A percentile compares a stretch with the other conserved stretches of the same genome.
These are phyloP conservation scores for Leccinum longicurvipes DNA, from an alignment of 768 basidiomycete species.

Conservation along the genomic window DNA sequence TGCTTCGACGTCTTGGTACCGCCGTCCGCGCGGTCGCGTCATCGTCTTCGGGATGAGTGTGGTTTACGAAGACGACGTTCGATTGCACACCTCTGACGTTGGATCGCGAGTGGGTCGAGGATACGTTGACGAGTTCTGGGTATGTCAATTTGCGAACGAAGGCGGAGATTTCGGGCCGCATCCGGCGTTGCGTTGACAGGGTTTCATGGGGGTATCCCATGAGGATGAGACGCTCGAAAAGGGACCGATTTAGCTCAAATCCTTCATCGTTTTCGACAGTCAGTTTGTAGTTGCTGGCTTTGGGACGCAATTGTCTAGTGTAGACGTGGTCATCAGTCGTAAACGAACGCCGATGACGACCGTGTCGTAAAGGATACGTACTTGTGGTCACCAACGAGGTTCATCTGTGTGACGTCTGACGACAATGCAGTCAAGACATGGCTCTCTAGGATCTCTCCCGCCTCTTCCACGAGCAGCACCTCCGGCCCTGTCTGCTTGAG, in stretches of 20 bases:
- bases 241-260: conserved; percentile 63
- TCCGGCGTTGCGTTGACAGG: conserved; percentile 60
- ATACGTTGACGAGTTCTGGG: conserved; percentile 58
- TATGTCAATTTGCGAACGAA: conserved; percentile 64
- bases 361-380: conserved; percentile 21
- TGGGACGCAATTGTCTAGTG: conserved; percentile 63
- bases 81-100: conserved; percentile 51
- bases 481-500: conserved; percentile 44
- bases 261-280: conserved; percentile 70
- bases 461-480: conserved; percentile 66
- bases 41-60: conserved; percentile 55
- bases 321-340: neutral
- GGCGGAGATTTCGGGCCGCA: conserved; percentile 69
- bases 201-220: conserved; percentile 58
- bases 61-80: conserved; percentile 61
- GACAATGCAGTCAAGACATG: conserved; percentile 61
- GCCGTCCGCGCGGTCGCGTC: conserved; percentile 43
- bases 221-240: conserved; percentile 54
- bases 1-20: conserved; percentile 54
- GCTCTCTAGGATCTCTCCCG: conserved; percentile 67
- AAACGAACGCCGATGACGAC: neutral
- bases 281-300: conserved; percentile 61
- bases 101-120: conserved; percentile 44
- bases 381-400: conserved; percentile 73
- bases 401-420: conserved; percentile 43